Evolutionary conservation across 371 early-diverging fungal genomes (phyloP), one percentile per base, ranked within the genome.

Genomic region (Capniomyces stellatus): DNA sequence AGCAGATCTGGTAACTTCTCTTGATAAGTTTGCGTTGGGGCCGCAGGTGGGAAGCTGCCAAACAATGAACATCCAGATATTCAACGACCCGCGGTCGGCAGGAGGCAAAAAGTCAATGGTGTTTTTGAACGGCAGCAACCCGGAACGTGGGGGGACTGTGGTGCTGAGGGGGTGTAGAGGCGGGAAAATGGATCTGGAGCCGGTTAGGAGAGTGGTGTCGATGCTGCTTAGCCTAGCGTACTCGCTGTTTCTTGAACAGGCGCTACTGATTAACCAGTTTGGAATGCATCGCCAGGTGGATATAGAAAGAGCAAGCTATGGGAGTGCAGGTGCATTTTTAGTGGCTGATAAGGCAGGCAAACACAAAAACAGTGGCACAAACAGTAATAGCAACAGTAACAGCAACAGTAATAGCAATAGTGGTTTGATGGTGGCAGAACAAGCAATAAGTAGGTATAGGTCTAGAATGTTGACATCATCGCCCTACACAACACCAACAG

Each of bases 141-240:
- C 73, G 24, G 77, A 81, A 29, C 69, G 82, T 1, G 92, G 92
- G 6, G 83, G 90, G 52, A 86, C 89, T 0, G 65, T 93, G n/a
- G 76, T 90, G 0, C 64, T 95, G 46, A 78, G 90, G n/a, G 93
- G 95, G 28, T n/a, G n/a, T n/a, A n/a, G n/a, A n/a, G 87, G 76
- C 2, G 64, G 70, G 4, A 46, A 71, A 18, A 67, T 75, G 24
- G 64, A 69, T 8, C 69, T 91, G 50, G 66, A 62, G 21, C 71
- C 74, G 15, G 72, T 92, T 56, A 91, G 92, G 58, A 72, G 71
- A 25, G 78, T 90, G 4, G 68, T 83, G 29, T 74, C 77, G 19
- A 71, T 95, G 27, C 79, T 89, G 72, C 76, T 85, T 2, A 80
- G 80, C 58, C 81, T 86, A 4, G 83, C 82, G 0, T 83, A 89